These are phyloP conservation scores for Starmera quercuum DNA, from an alignment of 805 yeast genomes.

Conservation along the genomic window DNA sequence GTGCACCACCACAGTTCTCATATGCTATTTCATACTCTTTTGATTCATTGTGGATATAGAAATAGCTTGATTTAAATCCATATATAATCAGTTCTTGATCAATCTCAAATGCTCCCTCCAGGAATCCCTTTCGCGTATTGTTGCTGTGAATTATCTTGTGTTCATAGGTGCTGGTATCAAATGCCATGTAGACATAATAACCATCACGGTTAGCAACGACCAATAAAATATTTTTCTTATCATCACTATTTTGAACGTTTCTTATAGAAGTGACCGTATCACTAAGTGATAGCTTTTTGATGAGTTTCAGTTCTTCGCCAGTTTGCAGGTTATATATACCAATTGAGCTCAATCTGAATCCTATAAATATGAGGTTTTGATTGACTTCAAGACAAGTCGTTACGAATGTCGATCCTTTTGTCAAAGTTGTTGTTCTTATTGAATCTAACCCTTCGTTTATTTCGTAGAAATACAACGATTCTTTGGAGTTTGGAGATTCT, in stretches of 20 bases:
- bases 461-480: conserved; percentile 38
- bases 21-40: conserved; percentile 60
- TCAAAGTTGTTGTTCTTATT: conserved; percentile 13
- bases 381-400: conserved; percentile 50
- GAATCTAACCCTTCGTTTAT: conserved; percentile 26
- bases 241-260: conserved; percentile 22
- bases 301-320: conserved; percentile 15
- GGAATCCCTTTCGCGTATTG: conserved; percentile 63
- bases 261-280: conserved; percentile 59
- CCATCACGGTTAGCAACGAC: conserved; percentile 63
- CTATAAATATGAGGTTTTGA: conserved; percentile 42
- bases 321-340: conserved; percentile 40
- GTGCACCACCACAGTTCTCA: conserved; percentile 86
- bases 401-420: conserved; percentile 43
- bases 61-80: conserved; percentile 77
- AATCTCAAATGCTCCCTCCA: conserved; percentile 60
- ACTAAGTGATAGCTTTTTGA: conserved; percentile 49
- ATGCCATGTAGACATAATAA: conserved; percentile 36
- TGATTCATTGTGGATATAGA: conserved; percentile 79
- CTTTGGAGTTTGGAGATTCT: conserved; percentile 65
- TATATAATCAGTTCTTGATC: conserved; percentile 48
- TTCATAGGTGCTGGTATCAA: conserved; percentile 16
- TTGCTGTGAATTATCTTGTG: conserved; percentile 42
- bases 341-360: conserved; percentile 66
- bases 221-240: conserved; percentile 18